Evolutionary conservation across 768 basidiomycete genomes (phyloP).

Genomic region (Naganishia onofrii): DNA sequence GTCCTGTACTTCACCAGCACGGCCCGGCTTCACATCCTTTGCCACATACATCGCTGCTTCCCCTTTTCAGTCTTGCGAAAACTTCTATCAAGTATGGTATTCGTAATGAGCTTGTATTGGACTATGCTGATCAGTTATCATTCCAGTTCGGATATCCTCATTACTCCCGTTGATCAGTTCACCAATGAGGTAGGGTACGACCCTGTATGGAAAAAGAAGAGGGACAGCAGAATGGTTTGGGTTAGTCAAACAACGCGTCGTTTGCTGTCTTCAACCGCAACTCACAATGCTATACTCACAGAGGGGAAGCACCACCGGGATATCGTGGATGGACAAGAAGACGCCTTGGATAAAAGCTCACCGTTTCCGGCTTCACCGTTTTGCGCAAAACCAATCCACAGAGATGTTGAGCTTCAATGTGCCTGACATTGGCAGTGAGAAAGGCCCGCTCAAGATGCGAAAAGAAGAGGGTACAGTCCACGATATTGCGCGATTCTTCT

Average conservation of each 20-base stretch:
- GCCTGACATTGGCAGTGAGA: slow-evolving; percentile 40
- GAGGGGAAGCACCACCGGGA: slow-evolving; percentile 50
- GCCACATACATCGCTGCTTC: slow-evolving; percentile 48
- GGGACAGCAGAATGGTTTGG: slow-evolving; percentile 44
- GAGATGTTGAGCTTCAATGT: slow-evolving; percentile 35
- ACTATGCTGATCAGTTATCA: neutral
- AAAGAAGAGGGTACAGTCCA: slow-evolving; percentile 34
- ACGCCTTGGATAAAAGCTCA: slow-evolving; percentile 46
- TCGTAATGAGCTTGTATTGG: neutral
- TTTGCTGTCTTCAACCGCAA: neutral
- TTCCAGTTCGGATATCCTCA: slow-evolving; percentile 49
- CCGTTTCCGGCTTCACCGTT: slow-evolving; percentile 47
- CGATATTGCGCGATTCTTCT: slow-evolving; percentile 40
- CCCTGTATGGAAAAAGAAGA: slow-evolving; percentile 47
- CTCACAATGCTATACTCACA: neutral
- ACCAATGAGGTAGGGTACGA: slow-evolving; percentile 41
- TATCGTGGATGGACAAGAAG: slow-evolving; percentile 47
- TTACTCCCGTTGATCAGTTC: slow-evolving; percentile 51
- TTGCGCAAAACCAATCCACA: slow-evolving; percentile 41
- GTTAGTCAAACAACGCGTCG: slow-evolving; percentile 28
- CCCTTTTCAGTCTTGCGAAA: slow-evolving; percentile 51
- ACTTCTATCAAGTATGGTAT: slow-evolving; percentile 49
- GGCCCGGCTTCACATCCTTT: slow-evolving; percentile 45
- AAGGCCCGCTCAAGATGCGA: slow-evolving; percentile 31
- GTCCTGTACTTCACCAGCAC: slow-evolving; percentile 30